Percentiles rank a stretch among this genome's conserved stretches.
Conservation (phyloP, 2,329 filamentous ascomycete species). For the Botrytis paeoniae region DNA sequence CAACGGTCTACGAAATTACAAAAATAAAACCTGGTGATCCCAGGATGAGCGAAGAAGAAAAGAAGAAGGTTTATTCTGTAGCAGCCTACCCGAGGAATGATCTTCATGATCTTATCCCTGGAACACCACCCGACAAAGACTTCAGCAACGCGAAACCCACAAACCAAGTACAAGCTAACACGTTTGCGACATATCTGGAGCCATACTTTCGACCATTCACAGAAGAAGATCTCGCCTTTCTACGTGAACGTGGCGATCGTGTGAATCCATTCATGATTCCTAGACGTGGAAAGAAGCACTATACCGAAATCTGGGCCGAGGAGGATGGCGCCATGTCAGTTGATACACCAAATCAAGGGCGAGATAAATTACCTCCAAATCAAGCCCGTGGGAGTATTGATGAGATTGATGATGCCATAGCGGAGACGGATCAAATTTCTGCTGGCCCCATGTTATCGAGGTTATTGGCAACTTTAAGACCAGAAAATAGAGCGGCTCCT, state of each 20-base stretch:
- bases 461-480: conserved; percentile 75
- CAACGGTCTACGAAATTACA: conserved; percentile 90
- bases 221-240: conserved; percentile 90
- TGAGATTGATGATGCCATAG: conserved; percentile 79
- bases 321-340: conserved; percentile 81
- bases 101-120: conserved; percentile 79
- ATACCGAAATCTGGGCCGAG: conserved; percentile 88
- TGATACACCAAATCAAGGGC: conserved; percentile 59
- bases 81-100: conserved; percentile 77
- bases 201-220: conserved; percentile 85
- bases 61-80: conserved; percentile 84
- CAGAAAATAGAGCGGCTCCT: conserved; percentile 60
- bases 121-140: conserved; percentile 87
- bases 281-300: conserved; percentile 77
- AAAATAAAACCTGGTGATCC: conserved; percentile 52
- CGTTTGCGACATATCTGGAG: conserved; percentile 89
- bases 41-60: conserved; percentile 80
- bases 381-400: conserved; percentile 83
- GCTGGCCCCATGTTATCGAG: conserved; percentile 82
- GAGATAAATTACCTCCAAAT: conserved; percentile 71
- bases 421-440: conserved; percentile 85
- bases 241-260: conserved; percentile 86
- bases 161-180: conserved; percentile 90
- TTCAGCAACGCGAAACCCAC: conserved; percentile 91
- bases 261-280: conserved; percentile 82